phyloP scores from a whole-genome alignment of 192 early-diverging fungal genomes.

The Podila horticola region DNA sequence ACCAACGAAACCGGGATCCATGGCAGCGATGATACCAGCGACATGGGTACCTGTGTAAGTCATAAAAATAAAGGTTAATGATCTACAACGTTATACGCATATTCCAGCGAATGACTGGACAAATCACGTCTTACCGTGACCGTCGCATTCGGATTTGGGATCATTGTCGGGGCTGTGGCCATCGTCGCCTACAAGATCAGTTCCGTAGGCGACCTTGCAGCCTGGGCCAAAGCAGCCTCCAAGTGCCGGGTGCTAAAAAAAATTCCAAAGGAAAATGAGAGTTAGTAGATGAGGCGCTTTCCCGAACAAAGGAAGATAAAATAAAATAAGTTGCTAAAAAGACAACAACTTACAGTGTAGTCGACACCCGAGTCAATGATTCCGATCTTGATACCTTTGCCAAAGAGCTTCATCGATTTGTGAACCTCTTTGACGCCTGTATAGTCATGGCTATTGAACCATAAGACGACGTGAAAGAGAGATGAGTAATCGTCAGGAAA shows the following conservation, averaged over 20 bases:
- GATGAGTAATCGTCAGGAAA: background rate
- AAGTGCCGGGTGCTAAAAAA: conserved; percentile 65
- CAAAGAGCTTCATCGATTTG: conserved; percentile 42
- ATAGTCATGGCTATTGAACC: conserved; percentile 37
- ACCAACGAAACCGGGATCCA: conserved; percentile 73
- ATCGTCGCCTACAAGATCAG: conserved; percentile 69
- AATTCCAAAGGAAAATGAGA: too few relatives aligned
- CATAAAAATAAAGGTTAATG: background rate
- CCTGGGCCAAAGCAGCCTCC: conserved; percentile 74
- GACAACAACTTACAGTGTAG: conserved; percentile 15
- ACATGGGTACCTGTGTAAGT: conserved; percentile 62
- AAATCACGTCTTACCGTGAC: conserved; percentile 46
- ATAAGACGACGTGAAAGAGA: background rate
- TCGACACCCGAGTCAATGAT: conserved; percentile 71
- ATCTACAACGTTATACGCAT: too few relatives aligned
- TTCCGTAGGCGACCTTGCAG: conserved; percentile 69
- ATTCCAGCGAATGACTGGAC: background rate
- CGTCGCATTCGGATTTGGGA: conserved; percentile 69
- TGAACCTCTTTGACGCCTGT: conserved; percentile 56
- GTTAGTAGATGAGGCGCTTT: background rate
- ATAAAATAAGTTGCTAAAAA: too few relatives aligned
- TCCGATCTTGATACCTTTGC: conserved; percentile 61
- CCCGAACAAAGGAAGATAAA: background rate
- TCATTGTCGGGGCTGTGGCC: conserved; percentile 60
- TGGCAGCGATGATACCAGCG: conserved; percentile 78